Base-by-base conservation (phyloP, 1,139 yeast genomes). In the Magnusiomyces fungicola region DNA sequence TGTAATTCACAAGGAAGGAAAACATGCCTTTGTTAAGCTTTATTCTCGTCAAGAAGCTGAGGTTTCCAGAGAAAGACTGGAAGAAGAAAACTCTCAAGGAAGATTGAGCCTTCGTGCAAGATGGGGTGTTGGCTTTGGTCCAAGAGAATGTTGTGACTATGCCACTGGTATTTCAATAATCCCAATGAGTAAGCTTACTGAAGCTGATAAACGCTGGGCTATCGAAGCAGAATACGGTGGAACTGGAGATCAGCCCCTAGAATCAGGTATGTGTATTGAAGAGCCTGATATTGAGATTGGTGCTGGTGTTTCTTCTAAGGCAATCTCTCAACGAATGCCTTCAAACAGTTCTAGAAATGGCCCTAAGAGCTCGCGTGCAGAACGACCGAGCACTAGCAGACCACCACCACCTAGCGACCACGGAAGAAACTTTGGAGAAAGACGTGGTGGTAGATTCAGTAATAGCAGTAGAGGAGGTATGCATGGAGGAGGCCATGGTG, bases 101-200 rank as follows among this genome's bases (percentile, higher is more conserved):
- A 64, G 72, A 62, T 12, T 76, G 71, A 58, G 81, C 75, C 46
- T 78, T 80, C 63, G 86, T 70, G 87, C 95, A 9, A 78, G 97
- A 64, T 92, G 98, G 98, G 98, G 97, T 58, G 97, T 92, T 56
- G 98, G 98, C 1, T 92, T 87, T 64, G 98, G 98, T 3, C 98
- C 98, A 48, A 81, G 98, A 72, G 97, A 92, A 65, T 90, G 97
- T 71, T 88, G 96, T 67, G 94, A 92, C 67, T 92, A 92, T 66
- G 92, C 84, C 63, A 83, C 83, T 53, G 98, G 98, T 55, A 75
- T 83, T 42, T 84, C 96, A 50, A 78, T 89, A 24, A 87, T 92
- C 55, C 97, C 97, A 27, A 71, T 92, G 47, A 78, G 78, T 55
- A 78, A 96, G 61, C 75, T 92, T 58, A 92, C 98, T 0, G 98